phyloP scores from a whole-genome alignment of 2,329 filamentous ascomycete genomes.

The Rutstroemia sp. region DNA sequence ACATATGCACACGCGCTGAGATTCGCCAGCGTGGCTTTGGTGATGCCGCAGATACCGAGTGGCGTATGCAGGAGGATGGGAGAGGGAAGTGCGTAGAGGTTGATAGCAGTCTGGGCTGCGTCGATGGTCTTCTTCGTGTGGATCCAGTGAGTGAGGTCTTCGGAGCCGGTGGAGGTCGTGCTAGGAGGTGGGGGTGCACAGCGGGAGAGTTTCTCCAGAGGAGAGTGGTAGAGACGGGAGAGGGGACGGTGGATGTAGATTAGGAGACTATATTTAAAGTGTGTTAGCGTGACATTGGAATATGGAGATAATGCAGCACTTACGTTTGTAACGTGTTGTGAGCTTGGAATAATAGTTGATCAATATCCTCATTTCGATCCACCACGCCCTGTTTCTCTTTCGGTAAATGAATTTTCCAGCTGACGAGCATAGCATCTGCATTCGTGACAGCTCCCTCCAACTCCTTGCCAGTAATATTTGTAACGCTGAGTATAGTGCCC shows the following conservation, averaged over 20 bases:
- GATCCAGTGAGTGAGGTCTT: constrained; percentile 17
- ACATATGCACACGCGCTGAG: constrained; percentile 51
- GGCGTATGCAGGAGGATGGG: constrained; percentile 48
- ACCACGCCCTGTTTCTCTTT: constrained; percentile 34
- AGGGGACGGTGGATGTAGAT: constrained; percentile 22
- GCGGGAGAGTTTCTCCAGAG: constrained; percentile 15
- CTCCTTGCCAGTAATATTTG: constrained; percentile 21
- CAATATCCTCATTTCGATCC: constrained; percentile 31
- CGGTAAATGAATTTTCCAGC: constrained; percentile 34
- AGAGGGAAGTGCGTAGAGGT: constrained; percentile 46
- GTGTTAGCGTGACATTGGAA: background rate
- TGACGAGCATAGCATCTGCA: constrained; percentile 33
- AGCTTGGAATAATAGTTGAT: constrained; percentile 34
- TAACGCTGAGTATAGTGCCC: constrained; percentile 28
- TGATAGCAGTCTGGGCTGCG: constrained; percentile 48
- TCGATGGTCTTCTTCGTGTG: constrained; percentile 55
- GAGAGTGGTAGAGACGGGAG: constrained; percentile 19
- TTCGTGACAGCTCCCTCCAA: constrained; percentile 26
- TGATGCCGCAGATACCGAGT: constrained; percentile 48
- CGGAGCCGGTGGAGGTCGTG: constrained; percentile 1
- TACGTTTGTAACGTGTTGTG: constrained; percentile 32
- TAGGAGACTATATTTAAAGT: constrained; percentile 10
- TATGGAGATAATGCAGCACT: constrained; percentile 11
- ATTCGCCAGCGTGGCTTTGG: constrained; percentile 50
- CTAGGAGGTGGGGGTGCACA: constrained; percentile 16